A percentile compares a stretch with the other conserved stretches of the same genome.
These are phyloP conservation scores for Hanseniaspora pseudoguilliermondii DNA, from an alignment of 805 yeast genomes.

Conservation along the genomic window DNA sequence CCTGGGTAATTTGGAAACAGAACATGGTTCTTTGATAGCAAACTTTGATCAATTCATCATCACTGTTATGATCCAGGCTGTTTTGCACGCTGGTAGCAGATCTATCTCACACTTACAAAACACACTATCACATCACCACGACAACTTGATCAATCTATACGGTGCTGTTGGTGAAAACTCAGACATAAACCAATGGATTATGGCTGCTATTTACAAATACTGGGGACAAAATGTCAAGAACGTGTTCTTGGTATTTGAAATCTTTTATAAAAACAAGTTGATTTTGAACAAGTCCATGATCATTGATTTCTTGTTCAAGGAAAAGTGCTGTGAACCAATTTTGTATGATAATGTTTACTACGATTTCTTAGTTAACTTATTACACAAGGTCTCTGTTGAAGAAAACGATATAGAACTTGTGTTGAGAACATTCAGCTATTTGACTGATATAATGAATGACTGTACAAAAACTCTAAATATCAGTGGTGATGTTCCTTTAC, in stretches of 20 bases:
- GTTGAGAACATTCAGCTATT: conserved; percentile 22
- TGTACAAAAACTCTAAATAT: conserved; percentile 19
- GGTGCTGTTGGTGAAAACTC: conserved; percentile 23
- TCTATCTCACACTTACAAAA: conserved; percentile 67
- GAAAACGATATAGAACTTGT: conserved; percentile 19
- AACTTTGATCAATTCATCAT: conserved; percentile 37
- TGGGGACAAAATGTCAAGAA: conserved; percentile 58
- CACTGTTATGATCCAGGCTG: conserved; percentile 52
- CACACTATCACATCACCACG: conserved; percentile 34
- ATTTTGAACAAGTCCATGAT: conserved; percentile 33
- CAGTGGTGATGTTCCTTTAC: conserved; percentile 16
- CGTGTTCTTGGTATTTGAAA: conserved; percentile 47
- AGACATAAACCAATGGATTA: conserved; percentile 32
- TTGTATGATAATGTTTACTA: conserved; percentile 35
- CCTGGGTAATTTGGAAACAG: conserved; percentile 24
- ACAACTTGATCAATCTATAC: conserved; percentile 28
- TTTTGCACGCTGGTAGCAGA: conserved; percentile 75
- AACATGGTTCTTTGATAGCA: conserved; percentile 23
- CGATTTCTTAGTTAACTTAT: conserved; percentile 32
- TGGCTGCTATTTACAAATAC: conserved; percentile 45
- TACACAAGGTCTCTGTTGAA: conserved; percentile 21
- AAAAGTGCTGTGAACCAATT: conserved; percentile 28
- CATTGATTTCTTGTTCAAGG: conserved; percentile 27
- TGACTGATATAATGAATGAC: conserved; percentile 19
- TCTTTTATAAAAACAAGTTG: conserved; percentile 36